Percentiles rank a stretch among this genome's conserved stretches.
These are phyloP conservation scores for Polygonum aviculare DNA, from an alignment of 148 eudicot species.

Conservation along the genomic window DNA sequence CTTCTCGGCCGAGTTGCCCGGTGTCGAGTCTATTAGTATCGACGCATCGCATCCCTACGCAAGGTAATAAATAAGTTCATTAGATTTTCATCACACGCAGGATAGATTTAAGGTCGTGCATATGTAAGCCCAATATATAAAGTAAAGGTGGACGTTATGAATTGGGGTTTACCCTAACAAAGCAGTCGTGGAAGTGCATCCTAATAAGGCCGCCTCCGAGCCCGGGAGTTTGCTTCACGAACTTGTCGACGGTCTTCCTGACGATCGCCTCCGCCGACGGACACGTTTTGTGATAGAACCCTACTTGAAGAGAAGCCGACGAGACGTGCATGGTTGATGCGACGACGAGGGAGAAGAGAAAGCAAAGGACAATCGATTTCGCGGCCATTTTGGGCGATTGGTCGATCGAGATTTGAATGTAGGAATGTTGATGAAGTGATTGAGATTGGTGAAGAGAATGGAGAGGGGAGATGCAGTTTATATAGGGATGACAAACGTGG, in stretches of 20 bases:
- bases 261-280: constrained; percentile 6
- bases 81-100: too few species aligned
- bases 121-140: too few species aligned
- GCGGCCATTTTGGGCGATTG: background rate
- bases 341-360: background rate
- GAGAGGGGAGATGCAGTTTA: background rate
- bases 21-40: constrained; percentile 20
- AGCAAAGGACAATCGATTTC: background rate
- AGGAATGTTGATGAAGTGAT: background rate
- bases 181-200: constrained; percentile 9
- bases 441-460: background rate
- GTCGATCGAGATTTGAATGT: background rate
- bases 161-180: background rate
- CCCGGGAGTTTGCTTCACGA: background rate
- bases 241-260: background rate
- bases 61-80: background rate
- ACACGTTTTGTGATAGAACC: constrained; percentile 1
- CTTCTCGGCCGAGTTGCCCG: constrained; percentile 15
- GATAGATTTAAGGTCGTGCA: too few species aligned
- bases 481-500: background rate
- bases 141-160: background rate
- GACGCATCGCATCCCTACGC: constrained; percentile 39
- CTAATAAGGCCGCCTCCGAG: constrained; percentile 12
- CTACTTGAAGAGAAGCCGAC: background rate
- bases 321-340: background rate